Evolutionary conservation across 805 yeast species (phyloP).

Genomic region (Spathaspora hagerdaliae): DNA sequence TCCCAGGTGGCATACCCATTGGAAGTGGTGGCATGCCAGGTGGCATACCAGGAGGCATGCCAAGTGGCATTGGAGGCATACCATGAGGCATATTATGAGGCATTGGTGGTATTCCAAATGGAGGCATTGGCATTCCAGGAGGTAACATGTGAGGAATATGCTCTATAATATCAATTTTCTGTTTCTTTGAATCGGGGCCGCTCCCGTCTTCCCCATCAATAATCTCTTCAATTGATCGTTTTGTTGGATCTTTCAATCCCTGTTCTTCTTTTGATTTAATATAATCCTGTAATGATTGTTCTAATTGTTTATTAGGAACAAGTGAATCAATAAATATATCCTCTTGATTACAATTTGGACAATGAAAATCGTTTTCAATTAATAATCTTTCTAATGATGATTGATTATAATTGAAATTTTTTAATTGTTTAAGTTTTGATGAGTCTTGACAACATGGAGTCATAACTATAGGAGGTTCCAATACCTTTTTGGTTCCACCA

Average conservation of each 20-base stretch:
- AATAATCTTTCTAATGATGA: slow-evolving; percentile 42
- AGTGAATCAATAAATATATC: slow-evolving; percentile 77
- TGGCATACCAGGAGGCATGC: slow-evolving; percentile 10
- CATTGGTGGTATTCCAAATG: no score
- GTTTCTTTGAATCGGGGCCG: slow-evolving; percentile 25
- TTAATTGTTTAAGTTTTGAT: slow-evolving; percentile 54
- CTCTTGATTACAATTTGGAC: slow-evolving; percentile 78
- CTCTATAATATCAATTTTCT: slow-evolving; percentile 9
- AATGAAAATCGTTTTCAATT: slow-evolving; percentile 79
- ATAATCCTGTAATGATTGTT: slow-evolving; percentile 50
- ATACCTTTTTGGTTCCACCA: slow-evolving; percentile 41
- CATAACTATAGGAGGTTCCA: slow-evolving; percentile 63
- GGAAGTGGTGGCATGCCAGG: slow-evolving; percentile 22
- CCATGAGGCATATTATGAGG: no score
- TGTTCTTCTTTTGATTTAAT: slow-evolving; percentile 34
- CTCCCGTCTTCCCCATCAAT: slow-evolving; percentile 11
- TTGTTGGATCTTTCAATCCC: slow-evolving; percentile 32
- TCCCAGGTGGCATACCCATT: slow-evolving; percentile 5
- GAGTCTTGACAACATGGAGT: slow-evolving; percentile 76
- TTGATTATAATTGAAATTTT: slow-evolving; percentile 35
- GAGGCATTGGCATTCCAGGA: slow-evolving; percentile 5
- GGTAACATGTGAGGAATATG: background rate
- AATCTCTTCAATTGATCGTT: slow-evolving; percentile 13
- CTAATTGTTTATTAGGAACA: slow-evolving; percentile 56
- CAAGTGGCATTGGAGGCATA: slow-evolving; percentile 13